Evolutionary conservation across 2,329 filamentous ascomycete species (phyloP), one percentile per base, ranked within the genome.

Genomic region (Ophiostoma triangulosporum): DNA sequence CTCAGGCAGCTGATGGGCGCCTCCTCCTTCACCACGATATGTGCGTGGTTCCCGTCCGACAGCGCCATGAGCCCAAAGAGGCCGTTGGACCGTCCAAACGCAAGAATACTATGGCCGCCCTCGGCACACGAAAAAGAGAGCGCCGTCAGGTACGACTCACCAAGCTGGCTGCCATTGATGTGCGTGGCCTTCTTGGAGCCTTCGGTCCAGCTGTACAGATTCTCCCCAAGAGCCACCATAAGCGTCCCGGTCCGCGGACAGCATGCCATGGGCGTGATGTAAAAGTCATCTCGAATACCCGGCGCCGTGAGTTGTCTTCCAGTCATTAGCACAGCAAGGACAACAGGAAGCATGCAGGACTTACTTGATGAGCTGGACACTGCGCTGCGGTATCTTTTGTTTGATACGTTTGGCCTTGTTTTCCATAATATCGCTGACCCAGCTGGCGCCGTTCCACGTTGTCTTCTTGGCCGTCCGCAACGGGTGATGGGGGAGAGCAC

Each of bases 201-300:
- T 64, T 97, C 90, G 0, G 88, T 91, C 93, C 91, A 98, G 5
- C 87, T 78, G 65, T 95, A 96, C 4, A 98, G 77, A 33, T 82
- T 74, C 52, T 83, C 81, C 0, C 83, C 84, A 14, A 97, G 74
- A 0, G 88, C 91, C 17, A 97, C 87, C 17, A 88, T 91, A 15
- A 98, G 75, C 14, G 84, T 86, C 52, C 85, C 78, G 50, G 81
- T 78, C 7, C 79, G 85, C 38, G 76, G 67, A 0, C 85, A 95
- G 66, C 95, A 97, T 9, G 93, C 88, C 52, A 98, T 74, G 2
- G 90, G 76, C 0, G 90, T 93, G 68, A 89, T 96, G 65, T 98
- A 98, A 65, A 90, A 98, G 66, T 98, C 91, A 62, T 97, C 89
- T 54, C 88, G 81, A n/a, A 97, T 73, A 51, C 81, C 80, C 3